Base-by-base conservation (phyloP, 2,329 filamentous ascomycete species). In the Aspergillus luchuensis region DNA sequence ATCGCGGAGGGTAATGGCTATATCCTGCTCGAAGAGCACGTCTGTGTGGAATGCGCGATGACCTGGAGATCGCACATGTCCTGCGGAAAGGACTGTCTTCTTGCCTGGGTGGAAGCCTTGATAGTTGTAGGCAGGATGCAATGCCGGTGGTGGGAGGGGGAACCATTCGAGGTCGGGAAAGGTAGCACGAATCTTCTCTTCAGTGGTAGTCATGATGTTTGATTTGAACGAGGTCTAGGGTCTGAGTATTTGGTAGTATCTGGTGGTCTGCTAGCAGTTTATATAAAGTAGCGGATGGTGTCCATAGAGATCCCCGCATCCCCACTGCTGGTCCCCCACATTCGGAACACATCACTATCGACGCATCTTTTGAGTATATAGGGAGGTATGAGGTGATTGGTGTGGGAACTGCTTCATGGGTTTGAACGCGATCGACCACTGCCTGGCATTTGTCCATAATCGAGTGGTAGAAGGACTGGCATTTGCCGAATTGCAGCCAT, bases 1-100 rank as follows among this genome's bases (percentile, higher is more conserved):
- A 41, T 75, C 72, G 10, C 72, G 64, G 50, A 74, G 54, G 4
- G 39, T 21, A 11, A 74, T 65, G 2, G 66, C 60, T 4, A 63
- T 55, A 52, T 73, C 68, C n/a, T 65, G 63, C n/a, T 72, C 69
- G 19, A 65, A 63, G 48, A 63, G 43, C 17, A 65, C 62, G 10
- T 67, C 66, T 4, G 56, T 30, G 1, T 39, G 56, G 30, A 60
- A 57, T 7, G 57, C 49, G 4, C 53, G 57, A 30, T 8, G 28
- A 5, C 58, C 60, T 1, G 60, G 21, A 2, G 36, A 10, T 45
- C 38, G 49, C 5, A 63, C 58, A 60, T 63, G 60, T 15, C 60
- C 57, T 33, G 41, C 53, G n/a, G 60, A 53, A 17, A 63, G 60
- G 3, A 48, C 8, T 19, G 30, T 39, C 21, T 15, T 45, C 41